phyloP scores from a whole-genome alignment of 2,329 filamentous ascomycete species.

The Beauveria medogensis region DNA sequence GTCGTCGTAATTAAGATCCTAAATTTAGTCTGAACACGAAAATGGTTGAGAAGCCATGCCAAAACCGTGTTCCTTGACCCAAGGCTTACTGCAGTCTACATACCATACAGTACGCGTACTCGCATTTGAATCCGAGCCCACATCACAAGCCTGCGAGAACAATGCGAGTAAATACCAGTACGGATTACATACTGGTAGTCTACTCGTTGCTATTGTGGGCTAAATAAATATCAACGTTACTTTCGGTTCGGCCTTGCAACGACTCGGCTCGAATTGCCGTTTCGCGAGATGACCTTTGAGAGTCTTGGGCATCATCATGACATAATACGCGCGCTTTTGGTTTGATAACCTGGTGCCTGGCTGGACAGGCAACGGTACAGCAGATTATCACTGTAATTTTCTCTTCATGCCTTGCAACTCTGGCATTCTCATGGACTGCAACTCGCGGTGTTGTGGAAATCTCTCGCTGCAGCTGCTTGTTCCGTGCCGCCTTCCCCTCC shows the following conservation, averaged over 20 bases:
- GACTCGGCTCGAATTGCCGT: not conserved
- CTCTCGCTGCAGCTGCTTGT: too few relatives aligned
- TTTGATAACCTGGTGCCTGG: not conserved
- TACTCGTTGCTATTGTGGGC: not conserved
- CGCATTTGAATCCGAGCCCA: constrained; percentile 6
- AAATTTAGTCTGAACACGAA: too few relatives aligned
- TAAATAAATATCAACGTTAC: too few relatives aligned
- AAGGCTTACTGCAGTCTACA: not conserved
- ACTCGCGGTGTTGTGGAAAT: too few relatives aligned
- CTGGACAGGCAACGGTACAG: not conserved
- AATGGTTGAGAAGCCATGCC: not conserved
- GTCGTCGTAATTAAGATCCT: too few relatives aligned
- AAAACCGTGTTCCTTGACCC: not conserved
- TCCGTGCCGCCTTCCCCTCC: too few relatives aligned
- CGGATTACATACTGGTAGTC: not conserved
- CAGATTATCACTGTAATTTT: not conserved
- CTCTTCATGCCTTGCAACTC: too few relatives aligned
- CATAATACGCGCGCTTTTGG: not conserved
- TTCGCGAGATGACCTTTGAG: not conserved
- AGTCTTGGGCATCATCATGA: constrained; percentile 5
- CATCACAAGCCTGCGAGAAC: not conserved
- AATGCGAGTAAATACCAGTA: not conserved
- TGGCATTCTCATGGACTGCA: too few relatives aligned
- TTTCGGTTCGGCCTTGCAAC: not conserved
- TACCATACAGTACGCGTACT: not conserved